A percentile compares a stretch with the other conserved stretches of the same genome.
phyloP scores from a whole-genome alignment of 305 asterid species.

The Rubia occidens region DNA sequence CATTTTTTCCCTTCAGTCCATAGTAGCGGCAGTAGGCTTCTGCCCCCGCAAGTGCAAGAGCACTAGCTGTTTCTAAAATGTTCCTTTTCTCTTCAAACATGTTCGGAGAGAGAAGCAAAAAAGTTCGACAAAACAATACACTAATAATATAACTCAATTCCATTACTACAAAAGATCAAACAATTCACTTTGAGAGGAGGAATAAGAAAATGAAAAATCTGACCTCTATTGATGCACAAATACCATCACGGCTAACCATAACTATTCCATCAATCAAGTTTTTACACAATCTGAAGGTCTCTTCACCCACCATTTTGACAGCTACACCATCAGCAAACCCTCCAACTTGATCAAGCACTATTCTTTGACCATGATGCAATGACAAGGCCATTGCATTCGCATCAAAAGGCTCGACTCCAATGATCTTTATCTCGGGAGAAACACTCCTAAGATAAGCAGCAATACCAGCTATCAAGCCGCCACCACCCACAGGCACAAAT shows the following conservation, averaged over 20 bases:
- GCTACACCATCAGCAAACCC: slow-evolving; percentile 99
- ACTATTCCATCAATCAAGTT: slow-evolving; percentile 78
- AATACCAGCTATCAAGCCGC: slow-evolving; percentile 89
- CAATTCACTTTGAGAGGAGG: neutral
- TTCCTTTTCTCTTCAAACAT: too few relatives aligned
- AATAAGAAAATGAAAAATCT: neutral
- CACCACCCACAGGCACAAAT: slow-evolving; percentile 93
- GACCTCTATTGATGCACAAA: slow-evolving; percentile 95
- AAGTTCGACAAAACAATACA: neutral
- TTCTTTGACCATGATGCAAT: slow-evolving; percentile 59
- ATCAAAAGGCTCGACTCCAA: slow-evolving; percentile 89
- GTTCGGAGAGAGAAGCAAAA: neutral
- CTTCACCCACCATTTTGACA: slow-evolving; percentile 89
- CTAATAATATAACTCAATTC: neutral
- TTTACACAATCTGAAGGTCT: slow-evolving; percentile 62
- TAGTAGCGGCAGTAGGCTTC: slow-evolving; percentile 59
- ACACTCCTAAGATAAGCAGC: slow-evolving; percentile 90
- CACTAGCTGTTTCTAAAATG: too few relatives aligned
- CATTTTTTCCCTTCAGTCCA: slow-evolving; percentile 59
- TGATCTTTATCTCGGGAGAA: slow-evolving; percentile 69
- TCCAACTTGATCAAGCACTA: slow-evolving; percentile 83
- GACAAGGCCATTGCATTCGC: slow-evolving; percentile 97
- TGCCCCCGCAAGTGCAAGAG: too few relatives aligned
- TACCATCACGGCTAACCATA: slow-evolving; percentile 91
- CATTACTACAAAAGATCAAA: neutral